A percentile compares a stretch with the other conserved stretches of the same genome.
Evolutionary conservation across 2,329 filamentous ascomycete genomes (phyloP).

Genomic region (Aspergillus brasiliensis): DNA sequence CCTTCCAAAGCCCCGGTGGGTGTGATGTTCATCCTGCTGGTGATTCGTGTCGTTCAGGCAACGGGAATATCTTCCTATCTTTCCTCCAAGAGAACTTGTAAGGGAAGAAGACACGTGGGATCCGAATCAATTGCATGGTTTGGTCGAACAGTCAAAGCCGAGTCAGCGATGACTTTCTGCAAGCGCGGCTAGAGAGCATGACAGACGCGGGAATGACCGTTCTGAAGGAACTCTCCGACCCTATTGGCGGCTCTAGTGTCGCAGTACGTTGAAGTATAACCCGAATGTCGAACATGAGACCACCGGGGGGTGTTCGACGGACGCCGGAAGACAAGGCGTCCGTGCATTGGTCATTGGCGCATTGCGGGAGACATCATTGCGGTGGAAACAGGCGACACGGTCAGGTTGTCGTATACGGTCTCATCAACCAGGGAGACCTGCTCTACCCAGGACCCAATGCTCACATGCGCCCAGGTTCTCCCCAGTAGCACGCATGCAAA

Average conservation of each 20-base stretch:
- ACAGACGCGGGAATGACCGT: background rate
- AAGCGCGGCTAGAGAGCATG: background rate
- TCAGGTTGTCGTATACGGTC: conserved; percentile 3
- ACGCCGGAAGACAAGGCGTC: background rate
- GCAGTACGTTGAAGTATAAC: background rate
- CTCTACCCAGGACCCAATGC: background rate
- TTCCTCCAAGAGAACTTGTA: background rate
- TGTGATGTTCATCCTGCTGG: background rate
- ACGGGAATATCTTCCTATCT: background rate
- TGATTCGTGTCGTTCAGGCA: background rate
- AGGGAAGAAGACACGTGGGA: background rate
- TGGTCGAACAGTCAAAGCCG: background rate
- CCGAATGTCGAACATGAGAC: background rate
- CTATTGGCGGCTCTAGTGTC: background rate
- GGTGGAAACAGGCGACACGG: background rate
- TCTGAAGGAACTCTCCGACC: background rate
- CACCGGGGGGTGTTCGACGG: background rate
- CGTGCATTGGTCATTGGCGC: background rate
- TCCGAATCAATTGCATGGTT: background rate
- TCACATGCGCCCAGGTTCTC: conserved; percentile 10
- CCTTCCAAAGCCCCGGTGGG: background rate
- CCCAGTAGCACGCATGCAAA: conserved; percentile 13
- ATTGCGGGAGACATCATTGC: background rate
- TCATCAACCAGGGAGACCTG: background rate
- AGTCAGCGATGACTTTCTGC: background rate